These are phyloP conservation scores for Prunus dulcis DNA, from an alignment of 306 rosid genomes.

Conservation along the genomic window DNA sequence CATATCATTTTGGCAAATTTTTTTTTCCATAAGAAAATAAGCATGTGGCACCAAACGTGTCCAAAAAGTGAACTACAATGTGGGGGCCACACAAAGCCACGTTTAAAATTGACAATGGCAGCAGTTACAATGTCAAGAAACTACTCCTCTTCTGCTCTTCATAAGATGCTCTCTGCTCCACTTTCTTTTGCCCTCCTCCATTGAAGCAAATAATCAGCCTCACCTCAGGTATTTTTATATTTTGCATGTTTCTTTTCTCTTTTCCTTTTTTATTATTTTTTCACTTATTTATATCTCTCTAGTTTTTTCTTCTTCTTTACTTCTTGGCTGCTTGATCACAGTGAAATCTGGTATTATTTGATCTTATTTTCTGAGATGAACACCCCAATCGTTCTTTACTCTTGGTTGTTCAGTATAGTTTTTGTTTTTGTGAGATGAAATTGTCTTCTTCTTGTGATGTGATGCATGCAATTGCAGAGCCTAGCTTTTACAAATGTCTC, in stretches of 20 bases:
- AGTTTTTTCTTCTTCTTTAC: too few relatives aligned
- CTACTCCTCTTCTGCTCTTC: background rate
- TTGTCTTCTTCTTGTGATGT: too few relatives aligned
- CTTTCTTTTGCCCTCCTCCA: background rate
- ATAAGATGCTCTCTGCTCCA: background rate
- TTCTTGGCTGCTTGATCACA: too few relatives aligned
- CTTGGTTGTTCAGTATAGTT: too few relatives aligned
- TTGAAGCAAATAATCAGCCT: background rate
- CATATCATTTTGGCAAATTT: background rate
- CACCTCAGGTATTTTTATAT: conserved; percentile 25
- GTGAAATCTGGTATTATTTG: too few relatives aligned
- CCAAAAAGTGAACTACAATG: background rate
- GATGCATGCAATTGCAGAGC: too few relatives aligned
- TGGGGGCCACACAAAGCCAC: conserved; percentile 10
- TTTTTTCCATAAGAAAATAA: background rate
- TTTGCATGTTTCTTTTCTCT: background rate
- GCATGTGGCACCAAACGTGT: conserved; percentile 39
- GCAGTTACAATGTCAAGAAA: too few relatives aligned
- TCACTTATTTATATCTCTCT: too few relatives aligned
- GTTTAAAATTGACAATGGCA: conserved; percentile 25
- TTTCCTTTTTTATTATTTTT: background rate
- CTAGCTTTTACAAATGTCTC: too few relatives aligned
- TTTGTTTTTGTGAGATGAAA: too few relatives aligned
- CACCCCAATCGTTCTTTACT: too few relatives aligned
- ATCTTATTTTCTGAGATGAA: too few relatives aligned